Evolutionary conservation across 495 filamentous ascomycete genomes (phyloP), one percentile per base, ranked within the genome.

Genomic region (Trichoderma reesei): DNA sequence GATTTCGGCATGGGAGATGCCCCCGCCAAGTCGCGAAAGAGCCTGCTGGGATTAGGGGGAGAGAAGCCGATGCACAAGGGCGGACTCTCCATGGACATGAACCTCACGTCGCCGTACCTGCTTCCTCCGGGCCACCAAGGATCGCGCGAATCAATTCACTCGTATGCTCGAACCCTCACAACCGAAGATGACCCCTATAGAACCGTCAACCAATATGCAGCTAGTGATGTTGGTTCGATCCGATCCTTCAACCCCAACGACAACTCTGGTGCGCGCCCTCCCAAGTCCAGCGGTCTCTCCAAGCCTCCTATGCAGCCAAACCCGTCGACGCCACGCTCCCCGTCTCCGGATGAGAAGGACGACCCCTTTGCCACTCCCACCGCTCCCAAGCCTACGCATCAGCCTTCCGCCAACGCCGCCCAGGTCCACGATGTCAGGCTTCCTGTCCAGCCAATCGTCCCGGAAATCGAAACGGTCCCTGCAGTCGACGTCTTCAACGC

Each of bases 61-160:
- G 76, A 81, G 65, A 83, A 83, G 67, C 61, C 61, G 6, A 79
- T 83, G 67, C 83, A 81, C 60, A 85, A 85, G 64, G 72, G 79
- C 34, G 82, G 93, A 60, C 76, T 97, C 71, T 96, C 92, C 4
- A 83, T 92, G 82, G 88, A 91, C 68, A 82, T 96, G 78, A 86
- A 90, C 66, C 79, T 92, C 36, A 84, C 82, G 38, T 92, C 84
- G 67, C 94, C 94, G 6, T 98, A 97, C 72, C 82, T 98, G 13
- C 77, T 98, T n/a, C 92, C 94, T 1, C 90, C 89, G 0, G 86
- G 83, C 13, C 67, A 94, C 36, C 85, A 92, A 20, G 80, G 81
- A 70, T 96, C 94, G 1, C 82, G 84, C 39, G 91, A 95, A 62
- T 98, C 93, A 16, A 71, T 97, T 60, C 85, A 92, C 68, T 93